A percentile compares a stretch with the other conserved stretches of the same genome.
These are phyloP conservation scores for Hibiscus tridactylites DNA, from an alignment of 345 rosid species.

Conservation along the genomic window DNA sequence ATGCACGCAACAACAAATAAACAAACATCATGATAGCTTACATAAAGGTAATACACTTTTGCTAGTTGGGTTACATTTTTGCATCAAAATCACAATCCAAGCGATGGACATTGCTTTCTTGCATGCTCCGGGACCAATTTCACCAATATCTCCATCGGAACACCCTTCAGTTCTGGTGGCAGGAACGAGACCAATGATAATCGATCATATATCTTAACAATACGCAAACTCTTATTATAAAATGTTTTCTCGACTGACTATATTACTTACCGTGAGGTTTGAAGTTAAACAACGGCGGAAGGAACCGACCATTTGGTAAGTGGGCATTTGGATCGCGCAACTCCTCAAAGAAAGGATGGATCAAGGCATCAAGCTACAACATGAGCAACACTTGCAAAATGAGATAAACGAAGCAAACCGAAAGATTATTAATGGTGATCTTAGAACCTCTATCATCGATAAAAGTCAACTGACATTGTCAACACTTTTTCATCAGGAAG, in stretches of 20 bases:
- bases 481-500: neutral
- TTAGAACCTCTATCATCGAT: too few relatives aligned
- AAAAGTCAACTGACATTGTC: neutral
- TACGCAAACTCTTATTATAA: neutral
- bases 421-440: neutral
- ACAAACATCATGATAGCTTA: conserved; percentile 18
- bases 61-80: conserved; percentile 18
- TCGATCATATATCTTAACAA: neutral
- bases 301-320: conserved; percentile 80
- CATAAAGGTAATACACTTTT: conserved; percentile 15
- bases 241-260: neutral
- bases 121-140: conserved; percentile 84
- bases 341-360: conserved; percentile 95
- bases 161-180: conserved; percentile 81
- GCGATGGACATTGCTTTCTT: conserved; percentile 72
- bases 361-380: conserved; percentile 72
- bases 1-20: conserved; percentile 8
- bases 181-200: neutral
- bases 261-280: conserved; percentile 62
- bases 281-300: conserved; percentile 84
- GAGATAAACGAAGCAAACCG: neutral
- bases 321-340: conserved; percentile 68
- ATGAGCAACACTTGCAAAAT: neutral
- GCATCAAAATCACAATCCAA: conserved; percentile 47
- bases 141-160: conserved; percentile 50